Base-by-base conservation (phyloP, 2,329 filamentous ascomycete genomes). In the Ceratocystis variospora region DNA sequence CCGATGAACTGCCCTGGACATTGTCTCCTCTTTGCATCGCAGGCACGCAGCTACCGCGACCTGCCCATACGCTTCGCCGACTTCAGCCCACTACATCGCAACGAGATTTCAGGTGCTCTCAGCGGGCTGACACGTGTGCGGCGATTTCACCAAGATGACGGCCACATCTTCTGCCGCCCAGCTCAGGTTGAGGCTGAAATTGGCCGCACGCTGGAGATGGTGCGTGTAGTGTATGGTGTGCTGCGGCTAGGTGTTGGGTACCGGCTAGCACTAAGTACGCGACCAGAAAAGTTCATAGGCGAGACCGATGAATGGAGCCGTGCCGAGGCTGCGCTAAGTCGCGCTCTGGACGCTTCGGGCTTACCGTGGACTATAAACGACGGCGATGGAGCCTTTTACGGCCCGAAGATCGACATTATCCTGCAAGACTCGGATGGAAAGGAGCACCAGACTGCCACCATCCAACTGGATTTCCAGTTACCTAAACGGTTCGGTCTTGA, bases 1-100 rank as follows among this genome's bases (percentile, higher is more conserved):
- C 90, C 90, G 15, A 96, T 96, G 90, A 96, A 96, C 73, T 96
- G 90, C 73, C 90, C 90, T 0, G 90, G 90, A 2, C 90, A 96
- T 75, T 95, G 90, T 73, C 79, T 96, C 69, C 83, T 96, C 69
- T 96, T 95, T 73, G 86, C 83, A 68, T 87, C 87, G 61, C 83
- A 87, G 70, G 81, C 81, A 67, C 84, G 86, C 68, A 90, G 87
- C 70, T 93, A 93, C 75, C 83, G 87, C 69, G 88, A 96, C 70
- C 78, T 96, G 19, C 90, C 91, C 0, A 82, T 95, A 68, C 85
- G 90, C 71, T 90, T 90, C 75, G 89, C 90, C 66, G 91, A 96
- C 74, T 96, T 96, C 72, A 90, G 89, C 71, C 85, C 89, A 1
- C 79, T 95, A n/a, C 89, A 94, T 74, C 82, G 91, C 61, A 95